Conservation (phyloP, 2,329 filamentous ascomycete genomes). For the Macrophomina tecta region DNA sequence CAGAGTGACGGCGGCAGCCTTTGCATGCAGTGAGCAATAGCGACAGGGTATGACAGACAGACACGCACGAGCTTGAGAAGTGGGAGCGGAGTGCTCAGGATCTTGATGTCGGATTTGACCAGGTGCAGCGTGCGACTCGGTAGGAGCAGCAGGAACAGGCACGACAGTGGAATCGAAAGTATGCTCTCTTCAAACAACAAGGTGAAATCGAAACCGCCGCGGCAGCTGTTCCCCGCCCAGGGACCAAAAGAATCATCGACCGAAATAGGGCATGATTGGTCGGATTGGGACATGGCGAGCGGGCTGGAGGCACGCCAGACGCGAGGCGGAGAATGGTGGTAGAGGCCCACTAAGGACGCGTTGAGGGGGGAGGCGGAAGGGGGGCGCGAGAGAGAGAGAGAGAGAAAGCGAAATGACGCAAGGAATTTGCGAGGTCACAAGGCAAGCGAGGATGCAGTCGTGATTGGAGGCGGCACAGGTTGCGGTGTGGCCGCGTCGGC, state of each 20-base stretch:
- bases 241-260: slow-evolving; percentile 42
- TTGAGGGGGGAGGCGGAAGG: not conserved
- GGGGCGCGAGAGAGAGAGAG: not conserved
- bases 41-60: not conserved
- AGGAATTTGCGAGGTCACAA: not conserved
- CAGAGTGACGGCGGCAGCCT: slow-evolving; percentile 33
- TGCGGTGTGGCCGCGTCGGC: not conserved
- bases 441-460: not conserved
- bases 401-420: slow-evolving; percentile 3
- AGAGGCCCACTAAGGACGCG: not conserved
- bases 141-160: slow-evolving; percentile 38
- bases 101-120: slow-evolving; percentile 36
- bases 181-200: slow-evolving; percentile 45
- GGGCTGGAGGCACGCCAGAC: slow-evolving; percentile 1
- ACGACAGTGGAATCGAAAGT: slow-evolving; percentile 41
- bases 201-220: slow-evolving; percentile 48
- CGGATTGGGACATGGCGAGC: not conserved
- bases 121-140: slow-evolving; percentile 40
- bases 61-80: slow-evolving; percentile 38
- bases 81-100: slow-evolving; percentile 34
- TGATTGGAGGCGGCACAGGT: not conserved
- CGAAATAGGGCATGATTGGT: slow-evolving; percentile 3
- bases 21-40: not conserved
- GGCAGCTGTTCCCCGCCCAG: slow-evolving; percentile 38
- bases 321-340: not conserved